A percentile compares a stretch with the other conserved stretches of the same genome.
phyloP scores from a whole-genome alignment of 164 flowering plant species.

The Macadamia integrifolia region DNA sequence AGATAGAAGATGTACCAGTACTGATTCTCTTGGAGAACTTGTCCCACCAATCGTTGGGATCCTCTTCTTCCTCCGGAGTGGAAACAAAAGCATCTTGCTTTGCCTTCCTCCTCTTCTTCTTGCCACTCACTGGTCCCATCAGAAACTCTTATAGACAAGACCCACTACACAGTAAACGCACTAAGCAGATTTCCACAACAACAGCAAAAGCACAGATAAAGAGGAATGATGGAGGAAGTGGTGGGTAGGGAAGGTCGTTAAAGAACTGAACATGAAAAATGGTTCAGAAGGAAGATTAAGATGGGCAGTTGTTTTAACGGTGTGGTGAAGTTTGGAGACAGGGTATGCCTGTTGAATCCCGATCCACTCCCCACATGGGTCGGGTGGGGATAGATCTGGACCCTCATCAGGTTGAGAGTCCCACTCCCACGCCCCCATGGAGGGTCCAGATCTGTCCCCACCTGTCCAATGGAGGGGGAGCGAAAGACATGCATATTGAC shows the following conservation, averaged over 20 bases:
- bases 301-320: conserved; percentile 11
- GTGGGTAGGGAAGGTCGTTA: background rate
- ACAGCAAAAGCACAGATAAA: conserved; percentile 1
- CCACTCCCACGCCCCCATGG: no score
- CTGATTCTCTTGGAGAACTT: conserved; percentile 40
- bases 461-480: no score
- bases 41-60: conserved; percentile 58
- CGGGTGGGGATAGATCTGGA: no score
- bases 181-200: background rate
- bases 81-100: conserved; percentile 24
- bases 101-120: conserved; percentile 36
- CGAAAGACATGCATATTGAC: no score
- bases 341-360: no score
- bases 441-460: no score
- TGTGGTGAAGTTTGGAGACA: conserved; percentile 8
- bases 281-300: background rate
- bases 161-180: conserved; percentile 22
- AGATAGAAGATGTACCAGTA: conserved; percentile 31
- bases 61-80: conserved; percentile 36
- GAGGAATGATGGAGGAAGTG: conserved; percentile 7
- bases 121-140: conserved; percentile 66
- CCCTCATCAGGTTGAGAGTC: no score
- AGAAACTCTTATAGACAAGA: conserved; percentile 16
- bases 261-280: conserved; percentile 23
- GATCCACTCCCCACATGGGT: no score